phyloP scores from a whole-genome alignment of 805 yeast genomes.

The Candida gorgasii region DNA sequence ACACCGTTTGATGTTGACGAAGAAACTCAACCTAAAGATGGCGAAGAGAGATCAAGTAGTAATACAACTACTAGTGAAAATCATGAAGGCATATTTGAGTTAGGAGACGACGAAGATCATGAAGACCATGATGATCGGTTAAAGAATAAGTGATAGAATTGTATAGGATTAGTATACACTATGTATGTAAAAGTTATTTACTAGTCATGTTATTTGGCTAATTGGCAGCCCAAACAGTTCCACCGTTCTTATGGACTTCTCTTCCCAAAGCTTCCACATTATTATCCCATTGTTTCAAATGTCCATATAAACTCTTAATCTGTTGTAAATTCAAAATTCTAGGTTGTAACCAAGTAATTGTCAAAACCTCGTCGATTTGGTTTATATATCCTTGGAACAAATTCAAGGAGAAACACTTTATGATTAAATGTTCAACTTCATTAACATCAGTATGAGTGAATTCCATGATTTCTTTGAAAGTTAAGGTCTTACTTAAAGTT shows the following conservation, averaged over 20 bases:
- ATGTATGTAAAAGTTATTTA: too few species aligned
- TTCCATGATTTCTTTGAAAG: slow-evolving; percentile 70
- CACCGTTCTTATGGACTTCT: slow-evolving; percentile 39
- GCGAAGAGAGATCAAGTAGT: slow-evolving; percentile 4
- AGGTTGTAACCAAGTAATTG: slow-evolving; percentile 94
- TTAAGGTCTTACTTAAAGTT: slow-evolving; percentile 69
- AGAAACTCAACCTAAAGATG: background rate
- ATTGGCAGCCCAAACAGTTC: slow-evolving; percentile 41
- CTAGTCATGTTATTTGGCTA: too few species aligned
- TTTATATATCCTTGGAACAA: slow-evolving; percentile 88
- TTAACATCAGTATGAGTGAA: slow-evolving; percentile 65
- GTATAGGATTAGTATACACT: background rate
- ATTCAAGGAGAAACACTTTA: slow-evolving; percentile 85
- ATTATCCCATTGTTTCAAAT: slow-evolving; percentile 74
- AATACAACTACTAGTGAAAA: slow-evolving; percentile 7
- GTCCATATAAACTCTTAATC: slow-evolving; percentile 70
- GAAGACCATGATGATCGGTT: slow-evolving; percentile 25
- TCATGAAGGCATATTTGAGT: slow-evolving; percentile 33
- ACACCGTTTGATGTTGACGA: slow-evolving; percentile 30
- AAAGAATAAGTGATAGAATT: slow-evolving; percentile 6
- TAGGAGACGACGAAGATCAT: slow-evolving; percentile 41
- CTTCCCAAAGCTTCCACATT: slow-evolving; percentile 64
- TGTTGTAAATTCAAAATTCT: slow-evolving; percentile 84
- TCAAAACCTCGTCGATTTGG: slow-evolving; percentile 76
- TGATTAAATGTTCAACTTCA: slow-evolving; percentile 86